Base-by-base conservation (phyloP, 345 rosid genomes). In the Lumnitzera littorea region DNA sequence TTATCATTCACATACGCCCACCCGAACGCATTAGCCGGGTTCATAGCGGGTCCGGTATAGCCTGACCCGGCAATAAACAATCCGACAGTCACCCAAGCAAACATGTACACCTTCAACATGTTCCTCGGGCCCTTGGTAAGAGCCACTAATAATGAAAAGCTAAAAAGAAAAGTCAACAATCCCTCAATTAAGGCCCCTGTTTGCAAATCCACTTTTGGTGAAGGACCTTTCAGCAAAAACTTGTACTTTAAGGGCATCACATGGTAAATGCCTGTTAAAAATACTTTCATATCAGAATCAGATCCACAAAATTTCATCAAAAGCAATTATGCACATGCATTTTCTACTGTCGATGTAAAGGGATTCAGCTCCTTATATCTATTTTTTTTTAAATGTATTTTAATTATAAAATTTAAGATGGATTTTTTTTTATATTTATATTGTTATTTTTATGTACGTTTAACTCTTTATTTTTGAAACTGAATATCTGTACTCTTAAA, bases 21-120 rank as follows among this genome's bases (percentile, higher is more conserved):
- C 6, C 89, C 95, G 56, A 74, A 82, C 2, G 95, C 95, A 72
- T 74, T 82, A 5, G 91, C 89, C 8, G 95, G 95, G 58, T 87
- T 87, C 82, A 87, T 74, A 48, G 84, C 72, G 61, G 91, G 85
- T 15, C 95, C 95, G 0, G 95, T 87, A 66, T 73, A 87, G 16
- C 63, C 51, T 0, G 82, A 67, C 13, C 95, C 95, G 0, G 67
- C 43, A 9, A 66, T 23, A 14, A 84, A 81, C 53, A 84, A 65
- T 14, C 64, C 72, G 36, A 78, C 70, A 0, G 91, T 87, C 9
- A 63, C 61, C 50, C 60, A 43, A 13, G 85, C 78, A 62, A 81
- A 60, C 67, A 84, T 52, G 87, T 82, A 84, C 6, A 76, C 62
- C 80, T 85, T 73, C 62, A 81, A 9, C 1, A 56, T 2, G 57